Conservation (phyloP, 768 basidiomycete genomes). For the Macrocybe gigantea region DNA sequence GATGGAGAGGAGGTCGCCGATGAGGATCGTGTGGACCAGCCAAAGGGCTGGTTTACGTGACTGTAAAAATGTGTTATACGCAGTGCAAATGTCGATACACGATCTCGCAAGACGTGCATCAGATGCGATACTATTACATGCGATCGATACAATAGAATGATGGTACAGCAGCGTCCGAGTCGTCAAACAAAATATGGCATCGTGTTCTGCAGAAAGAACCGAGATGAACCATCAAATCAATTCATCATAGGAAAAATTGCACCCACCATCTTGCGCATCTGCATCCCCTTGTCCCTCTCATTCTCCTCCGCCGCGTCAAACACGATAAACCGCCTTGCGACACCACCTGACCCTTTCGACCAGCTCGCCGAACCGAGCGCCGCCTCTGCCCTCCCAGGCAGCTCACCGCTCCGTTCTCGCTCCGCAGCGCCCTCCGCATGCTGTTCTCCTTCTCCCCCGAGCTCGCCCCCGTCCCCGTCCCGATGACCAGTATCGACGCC, state of each 20-base stretch:
- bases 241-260: background rate
- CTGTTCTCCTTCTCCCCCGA: background rate
- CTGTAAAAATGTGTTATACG: too few relatives aligned
- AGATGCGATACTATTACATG: background rate
- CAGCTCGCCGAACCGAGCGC: background rate
- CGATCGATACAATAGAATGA: too few relatives aligned
- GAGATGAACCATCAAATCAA: background rate
- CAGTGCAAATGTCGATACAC: background rate
- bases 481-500: constrained; percentile 85
- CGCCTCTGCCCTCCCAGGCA: background rate
- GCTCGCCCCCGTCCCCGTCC: constrained; percentile 27
- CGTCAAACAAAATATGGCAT: constrained; percentile 50
- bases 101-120: background rate
- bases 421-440: background rate
- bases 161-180: background rate
- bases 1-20: constrained; percentile 48
- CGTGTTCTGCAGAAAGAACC: constrained; percentile 30
- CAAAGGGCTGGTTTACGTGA: constrained; percentile 53
- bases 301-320: constrained; percentile 90
- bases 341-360: background rate
- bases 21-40: constrained; percentile 37
- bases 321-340: constrained; percentile 62
- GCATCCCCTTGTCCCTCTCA: constrained; percentile 75
- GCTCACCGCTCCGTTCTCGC: background rate
- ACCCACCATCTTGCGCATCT: constrained; percentile 68